phyloP scores from a whole-genome alignment of 257 asterid species.

The Capsicum chinense region DNA sequence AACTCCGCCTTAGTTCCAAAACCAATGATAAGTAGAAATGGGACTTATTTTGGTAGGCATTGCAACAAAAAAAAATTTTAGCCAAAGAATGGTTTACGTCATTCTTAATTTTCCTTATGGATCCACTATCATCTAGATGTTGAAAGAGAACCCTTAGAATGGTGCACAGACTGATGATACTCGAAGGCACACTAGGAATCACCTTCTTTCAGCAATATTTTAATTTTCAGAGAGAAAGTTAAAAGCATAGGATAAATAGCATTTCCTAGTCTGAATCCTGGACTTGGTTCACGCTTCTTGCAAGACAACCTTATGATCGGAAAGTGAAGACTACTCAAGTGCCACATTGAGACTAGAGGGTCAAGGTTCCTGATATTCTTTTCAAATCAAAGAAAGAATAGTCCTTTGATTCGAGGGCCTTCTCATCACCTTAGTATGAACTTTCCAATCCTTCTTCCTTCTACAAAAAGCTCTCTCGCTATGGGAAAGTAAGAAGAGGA shows the following conservation, averaged over 20 bases:
- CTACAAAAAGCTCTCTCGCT: background rate
- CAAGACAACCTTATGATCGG: background rate
- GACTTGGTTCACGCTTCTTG: background rate
- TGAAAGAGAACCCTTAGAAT: background rate
- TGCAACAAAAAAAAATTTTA: background rate
- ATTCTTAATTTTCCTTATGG: background rate
- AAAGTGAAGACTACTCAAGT: conserved; percentile 8
- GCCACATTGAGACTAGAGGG: background rate
- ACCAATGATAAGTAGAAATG: background rate
- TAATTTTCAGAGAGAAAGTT: background rate
- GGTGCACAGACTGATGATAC: background rate
- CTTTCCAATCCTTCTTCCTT: background rate
- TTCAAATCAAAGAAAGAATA: conserved; percentile 6
- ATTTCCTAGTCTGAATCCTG: background rate
- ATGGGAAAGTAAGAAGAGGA: background rate
- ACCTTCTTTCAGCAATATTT: background rate
- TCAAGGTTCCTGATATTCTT: background rate
- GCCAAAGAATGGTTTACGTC: background rate
- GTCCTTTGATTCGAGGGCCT: background rate
- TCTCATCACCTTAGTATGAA: background rate
- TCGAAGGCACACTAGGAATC: background rate
- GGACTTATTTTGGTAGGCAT: background rate
- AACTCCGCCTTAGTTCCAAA: background rate
- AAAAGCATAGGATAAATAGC: background rate
- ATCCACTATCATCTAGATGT: background rate